Conservation (phyloP, 2,329 filamentous ascomycete species). For the Venturia oleaginea region DNA sequence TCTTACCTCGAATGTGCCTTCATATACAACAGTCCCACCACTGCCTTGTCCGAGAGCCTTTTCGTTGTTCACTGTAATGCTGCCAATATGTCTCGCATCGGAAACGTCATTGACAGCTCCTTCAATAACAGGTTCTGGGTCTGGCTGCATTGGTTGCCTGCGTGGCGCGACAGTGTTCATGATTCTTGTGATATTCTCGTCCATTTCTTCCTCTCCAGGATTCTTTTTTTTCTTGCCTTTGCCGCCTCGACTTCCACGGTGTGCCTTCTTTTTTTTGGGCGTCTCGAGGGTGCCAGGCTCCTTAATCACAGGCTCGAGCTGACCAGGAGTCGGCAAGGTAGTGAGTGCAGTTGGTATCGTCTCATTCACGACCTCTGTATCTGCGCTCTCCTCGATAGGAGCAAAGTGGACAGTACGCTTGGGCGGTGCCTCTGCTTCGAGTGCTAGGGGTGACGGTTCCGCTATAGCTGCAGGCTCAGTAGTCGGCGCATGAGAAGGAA, state of each 20-base stretch:
- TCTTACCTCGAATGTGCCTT: slow-evolving; percentile 70
- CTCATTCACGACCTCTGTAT: not conserved
- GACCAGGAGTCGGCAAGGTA: not conserved
- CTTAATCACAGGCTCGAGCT: not conserved
- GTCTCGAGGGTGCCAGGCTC: slow-evolving; percentile 17
- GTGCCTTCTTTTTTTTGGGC: slow-evolving; percentile 40
- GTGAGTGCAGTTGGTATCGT: not conserved
- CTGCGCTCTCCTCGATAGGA: not conserved
- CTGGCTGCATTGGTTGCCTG: slow-evolving; percentile 24
- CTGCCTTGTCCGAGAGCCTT: slow-evolving; percentile 65
- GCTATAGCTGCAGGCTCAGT: not conserved
- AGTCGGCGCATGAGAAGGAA: not conserved
- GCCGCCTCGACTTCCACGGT: slow-evolving; percentile 40
- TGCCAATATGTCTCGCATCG: slow-evolving; percentile 49
- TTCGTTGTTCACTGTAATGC: slow-evolving; percentile 48
- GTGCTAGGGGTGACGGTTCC: not conserved
- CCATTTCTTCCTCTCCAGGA: slow-evolving; percentile 24
- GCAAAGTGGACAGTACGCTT: slow-evolving; percentile 10
- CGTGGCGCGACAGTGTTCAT: slow-evolving; percentile 31
- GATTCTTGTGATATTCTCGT: slow-evolving; percentile 19
- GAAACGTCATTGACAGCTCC: slow-evolving; percentile 34
- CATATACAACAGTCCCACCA: slow-evolving; percentile 93
- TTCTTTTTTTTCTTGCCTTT: slow-evolving; percentile 33
- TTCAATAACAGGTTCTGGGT: not conserved
- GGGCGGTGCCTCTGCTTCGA: not conserved